Conservation (phyloP, 129 eudicot species). For the Flaveria robusta region DNA sequence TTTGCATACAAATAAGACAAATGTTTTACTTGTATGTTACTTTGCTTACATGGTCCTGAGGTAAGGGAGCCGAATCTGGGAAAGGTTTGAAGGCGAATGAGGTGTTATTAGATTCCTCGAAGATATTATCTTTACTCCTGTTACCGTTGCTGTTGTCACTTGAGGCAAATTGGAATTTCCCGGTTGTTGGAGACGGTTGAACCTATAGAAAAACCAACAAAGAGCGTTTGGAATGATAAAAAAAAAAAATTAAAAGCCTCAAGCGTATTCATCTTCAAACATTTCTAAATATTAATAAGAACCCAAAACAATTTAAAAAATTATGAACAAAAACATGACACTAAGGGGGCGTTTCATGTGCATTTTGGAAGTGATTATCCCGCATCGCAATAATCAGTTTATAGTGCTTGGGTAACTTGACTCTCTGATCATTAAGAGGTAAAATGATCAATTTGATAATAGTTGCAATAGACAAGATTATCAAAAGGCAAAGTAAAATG, state of each 20-base stretch:
- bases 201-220: constrained; percentile 42
- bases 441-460: not conserved
- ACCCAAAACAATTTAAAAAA: not conserved
- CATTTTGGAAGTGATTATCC: not conserved
- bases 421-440: not conserved
- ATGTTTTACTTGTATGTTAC: constrained; percentile 29
- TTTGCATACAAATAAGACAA: not conserved
- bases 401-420: not conserved
- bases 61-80: constrained; percentile 47
- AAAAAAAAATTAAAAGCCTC: not conserved
- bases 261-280: not conserved
- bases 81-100: constrained; percentile 67
- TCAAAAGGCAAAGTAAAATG: not conserved
- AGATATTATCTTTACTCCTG: constrained; percentile 53
- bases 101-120: constrained; percentile 45
- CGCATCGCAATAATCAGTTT: not conserved
- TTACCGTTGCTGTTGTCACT: constrained; percentile 36
- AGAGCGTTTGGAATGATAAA: constrained; percentile 4
- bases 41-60: constrained; percentile 48
- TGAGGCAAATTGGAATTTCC: constrained; percentile 57
- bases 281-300: not conserved
- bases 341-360: not conserved
- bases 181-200: constrained; percentile 89
- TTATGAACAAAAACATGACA: not conserved
- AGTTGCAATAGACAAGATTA: not conserved